These are phyloP conservation scores for Amanita brunnescens DNA, from an alignment of 768 basidiomycete species.

Conservation along the genomic window DNA sequence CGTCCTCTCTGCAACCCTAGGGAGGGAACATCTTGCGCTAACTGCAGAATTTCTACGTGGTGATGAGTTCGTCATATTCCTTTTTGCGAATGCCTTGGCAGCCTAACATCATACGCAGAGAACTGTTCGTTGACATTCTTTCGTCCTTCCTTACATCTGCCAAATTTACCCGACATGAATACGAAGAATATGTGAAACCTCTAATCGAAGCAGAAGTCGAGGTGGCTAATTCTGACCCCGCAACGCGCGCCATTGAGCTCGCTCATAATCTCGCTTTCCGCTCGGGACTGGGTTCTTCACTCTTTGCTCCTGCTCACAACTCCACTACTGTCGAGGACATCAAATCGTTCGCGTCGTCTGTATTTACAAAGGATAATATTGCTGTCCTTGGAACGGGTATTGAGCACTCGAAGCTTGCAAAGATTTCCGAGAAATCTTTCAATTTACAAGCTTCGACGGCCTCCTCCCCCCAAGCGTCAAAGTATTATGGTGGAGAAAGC, in stretches of 20 bases:
- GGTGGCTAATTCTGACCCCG: constrained; percentile 50
- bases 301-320: constrained; percentile 71
- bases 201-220: constrained; percentile 62
- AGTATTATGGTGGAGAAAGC: constrained; percentile 80
- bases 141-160: constrained; percentile 77
- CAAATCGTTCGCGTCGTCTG: constrained; percentile 60
- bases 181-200: constrained; percentile 65
- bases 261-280: constrained; percentile 93
- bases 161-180: constrained; percentile 74
- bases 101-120: background rate
- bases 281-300: constrained; percentile 81
- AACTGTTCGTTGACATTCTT: constrained; percentile 74
- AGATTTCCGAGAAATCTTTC: constrained; percentile 67
- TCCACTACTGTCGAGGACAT: constrained; percentile 60
- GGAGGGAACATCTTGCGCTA: constrained; percentile 85
- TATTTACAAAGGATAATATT: constrained; percentile 72
- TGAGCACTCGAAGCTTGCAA: constrained; percentile 55
- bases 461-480: constrained; percentile 23
- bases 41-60: constrained; percentile 93
- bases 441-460: constrained; percentile 33
- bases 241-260: constrained; percentile 69
- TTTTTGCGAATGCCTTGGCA: background rate
- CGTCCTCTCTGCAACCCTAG: constrained; percentile 74
- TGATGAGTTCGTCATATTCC: constrained; percentile 71
- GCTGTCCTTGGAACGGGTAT: constrained; percentile 87